Evolutionary conservation across 441 rosid species (phyloP), one percentile per base, ranked within the genome.

Genomic region (Adansonia gregorii): DNA sequence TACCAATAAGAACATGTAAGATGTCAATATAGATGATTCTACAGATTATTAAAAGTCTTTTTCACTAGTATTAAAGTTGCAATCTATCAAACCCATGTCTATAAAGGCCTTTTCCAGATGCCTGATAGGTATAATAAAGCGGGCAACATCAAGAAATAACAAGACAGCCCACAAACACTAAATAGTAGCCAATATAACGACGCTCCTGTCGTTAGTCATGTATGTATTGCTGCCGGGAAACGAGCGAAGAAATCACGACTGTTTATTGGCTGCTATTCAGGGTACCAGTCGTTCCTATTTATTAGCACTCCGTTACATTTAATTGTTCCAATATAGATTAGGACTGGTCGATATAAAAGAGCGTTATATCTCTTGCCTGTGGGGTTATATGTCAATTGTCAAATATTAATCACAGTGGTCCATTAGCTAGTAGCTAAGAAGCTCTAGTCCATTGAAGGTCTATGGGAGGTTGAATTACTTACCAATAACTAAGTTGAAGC

Each of bases 81-180:
- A 55, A 27, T 31, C 65, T 15, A 72, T 46, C 75, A 49, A 22
- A 45, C 19, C 43, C 45, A 60, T 41, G 31, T 41, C 55, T 6
- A 58, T 19, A 63, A 79, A 55, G 14, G 74, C 60, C 15, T 64
- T 64, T 76, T 20, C 9, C 9, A 24, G 54, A 68, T 68, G 5
- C 12, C 4, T 24, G 31, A 74, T 49, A 22, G 14, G 12, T 45
- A 3, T 41, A 17, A 60, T 14, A 31, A 43, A 65, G 59, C 6
- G 14, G 39, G 79, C 19, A 72, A 67, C 63, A 27, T 67, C 17
- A 55, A 24, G 59, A 48, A 54, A 24, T 31, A 66, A 43, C 19
- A 24, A 75, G 63, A 61, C 31, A 74, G 74, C 80, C 43, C 67
- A 48, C 71, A 63, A 43, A 45, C 19, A 70, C 70, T 64, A 77